phyloP scores from a whole-genome alignment of 768 basidiomycete species.

The Boletus pseudopeckii region DNA sequence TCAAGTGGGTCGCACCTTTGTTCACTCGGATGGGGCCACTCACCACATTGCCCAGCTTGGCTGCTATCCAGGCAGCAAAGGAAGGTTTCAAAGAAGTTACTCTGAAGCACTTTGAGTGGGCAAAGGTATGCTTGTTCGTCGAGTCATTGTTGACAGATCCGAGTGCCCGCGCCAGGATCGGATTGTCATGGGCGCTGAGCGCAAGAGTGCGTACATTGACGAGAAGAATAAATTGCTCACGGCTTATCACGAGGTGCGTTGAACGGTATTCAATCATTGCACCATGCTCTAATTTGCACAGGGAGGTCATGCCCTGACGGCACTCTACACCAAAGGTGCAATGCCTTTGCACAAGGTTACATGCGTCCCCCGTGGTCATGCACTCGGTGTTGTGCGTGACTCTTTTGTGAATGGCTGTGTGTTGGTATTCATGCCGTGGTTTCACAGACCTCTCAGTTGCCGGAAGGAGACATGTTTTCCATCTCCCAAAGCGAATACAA shows the following conservation, averaged over 20 bases:
- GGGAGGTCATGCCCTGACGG: conserved; percentile 94
- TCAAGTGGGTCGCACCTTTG: conserved; percentile 62
- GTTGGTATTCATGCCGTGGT: conserved; percentile 9
- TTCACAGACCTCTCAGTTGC: conserved; percentile 68
- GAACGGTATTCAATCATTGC: neutral
- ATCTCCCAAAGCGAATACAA: conserved; percentile 71
- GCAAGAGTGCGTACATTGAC: conserved; percentile 85
- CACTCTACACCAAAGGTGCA: conserved; percentile 90
- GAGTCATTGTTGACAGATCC: neutral
- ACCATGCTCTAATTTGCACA: conserved; percentile 28
- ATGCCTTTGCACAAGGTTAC: conserved; percentile 98
- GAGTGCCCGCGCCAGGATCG: conserved; percentile 56
- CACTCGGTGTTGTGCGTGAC: conserved; percentile 74
- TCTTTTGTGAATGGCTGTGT: neutral
- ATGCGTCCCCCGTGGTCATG: conserved; percentile 93
- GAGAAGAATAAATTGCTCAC: conserved; percentile 84
- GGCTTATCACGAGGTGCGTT: conserved; percentile 88
- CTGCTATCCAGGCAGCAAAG: conserved; percentile 91
- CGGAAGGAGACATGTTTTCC: conserved; percentile 73
- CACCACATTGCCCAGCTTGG: conserved; percentile 48
- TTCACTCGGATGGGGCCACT: neutral
- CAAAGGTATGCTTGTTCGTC: conserved; percentile 57
- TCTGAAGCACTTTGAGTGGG: conserved; percentile 94
- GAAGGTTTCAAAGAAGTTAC: conserved; percentile 71
- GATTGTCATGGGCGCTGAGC: conserved; percentile 95